phyloP scores from a whole-genome alignment of 345 rosid species.

The Rhizophora mangle region DNA sequence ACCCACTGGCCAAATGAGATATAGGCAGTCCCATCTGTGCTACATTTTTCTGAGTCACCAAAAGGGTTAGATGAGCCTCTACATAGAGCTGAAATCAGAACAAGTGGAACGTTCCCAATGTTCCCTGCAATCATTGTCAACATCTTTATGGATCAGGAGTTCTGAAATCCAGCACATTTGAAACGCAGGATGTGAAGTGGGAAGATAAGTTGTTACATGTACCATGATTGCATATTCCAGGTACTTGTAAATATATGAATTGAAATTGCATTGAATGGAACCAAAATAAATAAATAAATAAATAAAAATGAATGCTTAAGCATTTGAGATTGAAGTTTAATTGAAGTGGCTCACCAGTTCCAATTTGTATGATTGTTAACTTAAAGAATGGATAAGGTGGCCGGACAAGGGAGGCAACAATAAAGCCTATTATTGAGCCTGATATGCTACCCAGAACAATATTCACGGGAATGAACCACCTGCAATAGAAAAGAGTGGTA shows the following conservation, averaged over 20 bases:
- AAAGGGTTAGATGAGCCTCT: slow-evolving; percentile 83
- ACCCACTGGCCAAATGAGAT: slow-evolving; percentile 99
- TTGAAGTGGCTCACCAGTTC: slow-evolving; percentile 57
- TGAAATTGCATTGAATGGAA: background rate
- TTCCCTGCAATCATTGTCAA: slow-evolving; percentile 59
- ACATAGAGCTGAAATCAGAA: slow-evolving; percentile 84
- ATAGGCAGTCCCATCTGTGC: slow-evolving; percentile 88
- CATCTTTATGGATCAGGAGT: background rate
- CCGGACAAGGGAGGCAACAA: slow-evolving; percentile 55
- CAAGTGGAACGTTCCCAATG: slow-evolving; percentile 98
- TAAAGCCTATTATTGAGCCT: slow-evolving; percentile 77
- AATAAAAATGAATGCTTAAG: background rate
- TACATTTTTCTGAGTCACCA: slow-evolving; percentile 76
- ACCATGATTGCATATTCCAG: background rate
- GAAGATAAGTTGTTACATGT: too few relatives aligned
- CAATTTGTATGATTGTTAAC: slow-evolving; percentile 82
- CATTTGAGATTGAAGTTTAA: background rate
- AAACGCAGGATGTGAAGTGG: background rate
- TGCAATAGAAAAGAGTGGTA: slow-evolving; percentile 27
- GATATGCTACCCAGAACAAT: slow-evolving; percentile 65
- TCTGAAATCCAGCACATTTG: background rate
- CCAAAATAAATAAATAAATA: background rate
- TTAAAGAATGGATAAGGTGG: slow-evolving; percentile 98
- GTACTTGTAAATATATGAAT: background rate
- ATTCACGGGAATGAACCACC: slow-evolving; percentile 99